phyloP scores from a whole-genome alignment of 495 filamentous ascomycete genomes.

The Xylaria sp. region DNA sequence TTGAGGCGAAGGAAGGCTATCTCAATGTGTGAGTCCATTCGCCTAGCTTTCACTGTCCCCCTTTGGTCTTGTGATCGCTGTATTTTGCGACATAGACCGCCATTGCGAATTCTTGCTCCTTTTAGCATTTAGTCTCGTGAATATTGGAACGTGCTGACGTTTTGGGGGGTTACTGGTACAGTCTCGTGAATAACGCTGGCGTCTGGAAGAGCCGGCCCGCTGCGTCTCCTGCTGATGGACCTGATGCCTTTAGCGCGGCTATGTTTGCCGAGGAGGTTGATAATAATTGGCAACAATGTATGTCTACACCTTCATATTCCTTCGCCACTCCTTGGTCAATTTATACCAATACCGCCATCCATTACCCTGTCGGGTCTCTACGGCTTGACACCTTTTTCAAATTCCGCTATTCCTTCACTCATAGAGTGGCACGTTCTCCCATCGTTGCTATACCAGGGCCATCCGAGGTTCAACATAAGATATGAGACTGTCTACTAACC shows the following conservation, averaged over 20 bases:
- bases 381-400: not conserved
- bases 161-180: conserved; percentile 28
- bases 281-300: conserved; percentile 62
- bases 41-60: conserved; percentile 42
- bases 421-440: not conserved
- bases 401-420: not conserved
- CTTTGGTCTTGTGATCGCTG: conserved; percentile 23
- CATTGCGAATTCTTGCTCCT: not conserved
- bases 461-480: too few relatives aligned
- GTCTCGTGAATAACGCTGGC: conserved; percentile 84
- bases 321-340: not conserved
- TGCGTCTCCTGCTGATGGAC: conserved; percentile 29
- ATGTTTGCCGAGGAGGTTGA: conserved; percentile 54
- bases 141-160: not conserved
- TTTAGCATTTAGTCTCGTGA: not conserved
- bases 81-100: not conserved
- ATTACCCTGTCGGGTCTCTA: not conserved
- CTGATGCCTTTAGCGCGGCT: conserved; percentile 34
- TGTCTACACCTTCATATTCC: conserved; percentile 18
- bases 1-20: conserved; percentile 67
- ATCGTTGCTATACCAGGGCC: not conserved
- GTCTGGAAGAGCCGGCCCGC: conserved; percentile 56
- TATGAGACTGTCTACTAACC: conserved; percentile 44
- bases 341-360: not conserved
- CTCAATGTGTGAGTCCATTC: conserved; percentile 65